Base-by-base conservation (phyloP, 306 rosid genomes). In the Cicer judaicum region DNA sequence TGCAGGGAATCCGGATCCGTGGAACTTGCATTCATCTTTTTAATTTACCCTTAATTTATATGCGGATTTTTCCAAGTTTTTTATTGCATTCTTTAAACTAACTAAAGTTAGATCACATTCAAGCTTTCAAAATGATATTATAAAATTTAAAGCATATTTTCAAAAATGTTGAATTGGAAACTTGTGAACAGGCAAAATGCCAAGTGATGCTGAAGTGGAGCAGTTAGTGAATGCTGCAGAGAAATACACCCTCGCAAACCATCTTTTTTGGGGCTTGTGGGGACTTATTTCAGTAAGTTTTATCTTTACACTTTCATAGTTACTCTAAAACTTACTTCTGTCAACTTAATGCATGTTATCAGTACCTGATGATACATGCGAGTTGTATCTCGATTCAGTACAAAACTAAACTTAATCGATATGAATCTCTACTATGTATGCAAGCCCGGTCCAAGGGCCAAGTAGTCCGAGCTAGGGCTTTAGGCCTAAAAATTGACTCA, bases 261-360 rank as follows among this genome's bases (percentile, higher is more conserved):
- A 94, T 86, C 73, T 94, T 9, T 84, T 90, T 43, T 94, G 99
- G 99, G 95, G 97, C 50, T 80, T 94, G 72, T 94, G 99, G 99
- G 99, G 96, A 63, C 84, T 92, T 46, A 94, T 92, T 57, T 94
- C 99, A 18, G 99, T 94, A 79, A 83, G 76, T 6, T 59, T 19
- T 64, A 64, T 29, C 1, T 62, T 2, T 63, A 38, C 10, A 40
- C 11, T 36, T 61, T 52, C 9, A 5, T 55, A n/a, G n/a, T 14
- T 66, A 41, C 10, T 46, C n/a, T 29, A 18, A 38, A 61, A 21
- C n/a, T 6, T 10, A 2, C 5, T 53, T 54, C 0, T 64, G 48
- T 29, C 1, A 18, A 5, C 52, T 73, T 10, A 29, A 29, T 29
- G 4, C 34, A 29, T 29, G 34, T 29, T 29, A 29, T 29, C 34